These are phyloP conservation scores for Plasmodium malariae DNA, from an alignment of 169 alveolate species.

Conservation along the genomic window DNA sequence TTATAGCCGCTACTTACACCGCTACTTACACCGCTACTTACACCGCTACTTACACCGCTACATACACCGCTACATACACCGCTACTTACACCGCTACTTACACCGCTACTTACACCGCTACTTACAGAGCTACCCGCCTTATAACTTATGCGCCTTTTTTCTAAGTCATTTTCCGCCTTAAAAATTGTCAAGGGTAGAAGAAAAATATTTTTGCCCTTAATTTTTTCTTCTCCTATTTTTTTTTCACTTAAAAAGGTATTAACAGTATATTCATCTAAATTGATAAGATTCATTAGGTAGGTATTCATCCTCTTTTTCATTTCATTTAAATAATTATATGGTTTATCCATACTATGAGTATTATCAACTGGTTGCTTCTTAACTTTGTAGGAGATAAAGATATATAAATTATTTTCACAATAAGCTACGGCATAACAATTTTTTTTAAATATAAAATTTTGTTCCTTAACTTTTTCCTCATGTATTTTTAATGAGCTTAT, in stretches of 20 bases:
- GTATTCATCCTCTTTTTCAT: not conserved
- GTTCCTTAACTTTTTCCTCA: not conserved
- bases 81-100: too few species aligned
- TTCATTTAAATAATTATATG: conserved; percentile 7
- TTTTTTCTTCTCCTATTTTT: conserved; percentile 16
- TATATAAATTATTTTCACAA: conserved; percentile 37
- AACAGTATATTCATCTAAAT: conserved; percentile 3
- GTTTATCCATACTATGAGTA: not conserved
- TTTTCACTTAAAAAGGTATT: not conserved
- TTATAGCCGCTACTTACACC: too few species aligned
- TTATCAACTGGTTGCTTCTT: not conserved
- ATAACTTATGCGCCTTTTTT: not conserved
- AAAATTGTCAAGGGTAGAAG: conserved; percentile 13
- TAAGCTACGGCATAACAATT: conserved; percentile 15
- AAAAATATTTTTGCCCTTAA: conserved; percentile 18
- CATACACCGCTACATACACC: too few species aligned
- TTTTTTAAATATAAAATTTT: conserved; percentile 9
- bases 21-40: too few species aligned
- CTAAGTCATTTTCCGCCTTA: not conserved
- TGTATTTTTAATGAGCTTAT: conserved; percentile 3
- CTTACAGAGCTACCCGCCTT: too few species aligned
- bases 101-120: too few species aligned
- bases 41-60: too few species aligned
- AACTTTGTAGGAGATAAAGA: conserved; percentile 28
- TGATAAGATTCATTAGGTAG: conserved; percentile 4